Base-by-base conservation (phyloP, 495 filamentous ascomycete genomes). In the Annulohypoxylon stygium region DNA sequence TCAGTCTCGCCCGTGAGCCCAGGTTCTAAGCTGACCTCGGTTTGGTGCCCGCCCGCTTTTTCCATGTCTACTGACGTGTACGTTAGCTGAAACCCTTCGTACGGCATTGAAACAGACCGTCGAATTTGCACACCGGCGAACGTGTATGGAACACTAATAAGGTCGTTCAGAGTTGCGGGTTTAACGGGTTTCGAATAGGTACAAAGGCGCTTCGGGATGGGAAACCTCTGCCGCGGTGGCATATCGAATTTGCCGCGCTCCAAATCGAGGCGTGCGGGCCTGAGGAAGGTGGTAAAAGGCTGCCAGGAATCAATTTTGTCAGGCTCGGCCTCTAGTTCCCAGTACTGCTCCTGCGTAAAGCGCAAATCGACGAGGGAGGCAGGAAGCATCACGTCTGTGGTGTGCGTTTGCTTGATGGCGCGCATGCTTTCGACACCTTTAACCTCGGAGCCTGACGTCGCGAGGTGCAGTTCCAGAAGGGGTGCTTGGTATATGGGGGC, bases 31-130 rank as follows among this genome's bases (percentile, higher is more conserved):
- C 63, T 77, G 6, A 88, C 57, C 74, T 88, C 83, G 14, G 80
- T 66, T 12, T 82, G 65, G 9, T 72, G 76, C 4, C 83, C 84
- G 10, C 81, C 81, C 16, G 79, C 77, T 60, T 77, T 78, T 0
- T 86, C 85, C 12, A 71, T 82, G 34, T 87, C 81, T 59, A 85
- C 78, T 66, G 71, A 80, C 0, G 79, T 82, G 78, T 86, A 88
- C 0, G 73, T 68, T 14, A 88, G 60, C 4, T 61, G 75, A 77
- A 82, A 83, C 25, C 76, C 78, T 0, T 77, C 58, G 73, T 78
- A 83, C 4, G 76, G 70, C 26, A 83, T 70, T 1, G 78, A 65
- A 20, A 85, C 67, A 48, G 75, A 72, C 25, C 79, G 79, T 7
- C 80, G 78, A 7, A 84, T 70, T 55, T 88, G 86, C 6, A 86